phyloP scores from a whole-genome alignment of 441 rosid species.

The Adansonia rubrostipa region DNA sequence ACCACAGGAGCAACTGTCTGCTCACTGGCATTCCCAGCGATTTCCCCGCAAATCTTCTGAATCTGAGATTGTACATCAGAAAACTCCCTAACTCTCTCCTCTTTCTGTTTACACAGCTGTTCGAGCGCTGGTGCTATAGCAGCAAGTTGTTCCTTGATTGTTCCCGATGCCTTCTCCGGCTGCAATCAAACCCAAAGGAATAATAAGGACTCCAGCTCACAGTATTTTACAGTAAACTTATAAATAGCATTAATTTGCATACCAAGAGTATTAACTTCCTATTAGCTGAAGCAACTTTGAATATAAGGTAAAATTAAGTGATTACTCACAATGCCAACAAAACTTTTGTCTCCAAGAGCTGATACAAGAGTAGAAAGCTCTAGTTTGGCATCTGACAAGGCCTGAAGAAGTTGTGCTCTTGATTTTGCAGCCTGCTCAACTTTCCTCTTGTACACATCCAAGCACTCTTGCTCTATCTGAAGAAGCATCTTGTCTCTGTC shows the following conservation, averaged over 20 bases:
- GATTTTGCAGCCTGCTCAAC: slow-evolving; percentile 89
- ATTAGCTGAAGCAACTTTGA: not conserved
- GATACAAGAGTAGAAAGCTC: slow-evolving; percentile 80
- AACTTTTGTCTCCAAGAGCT: slow-evolving; percentile 83
- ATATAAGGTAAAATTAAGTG: slow-evolving; percentile 13
- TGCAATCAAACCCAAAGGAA: slow-evolving; percentile 40
- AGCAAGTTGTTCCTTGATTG: slow-evolving; percentile 93
- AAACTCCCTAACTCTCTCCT: slow-evolving; percentile 88
- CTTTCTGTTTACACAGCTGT: slow-evolving; percentile 90
- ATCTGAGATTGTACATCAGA: slow-evolving; percentile 85
- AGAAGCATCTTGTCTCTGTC: slow-evolving; percentile 89
- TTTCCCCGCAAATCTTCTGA: slow-evolving; percentile 89
- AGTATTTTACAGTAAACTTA: not conserved
- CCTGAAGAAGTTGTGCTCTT: slow-evolving; percentile 87
- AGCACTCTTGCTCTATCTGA: slow-evolving; percentile 93
- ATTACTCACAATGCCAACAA: slow-evolving; percentile 66
- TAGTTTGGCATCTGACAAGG: slow-evolving; percentile 82
- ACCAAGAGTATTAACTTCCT: not conserved
- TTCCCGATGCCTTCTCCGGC: slow-evolving; percentile 83
- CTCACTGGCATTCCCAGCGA: slow-evolving; percentile 69
- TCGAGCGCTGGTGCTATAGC: slow-evolving; percentile 92
- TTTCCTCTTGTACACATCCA: slow-evolving; percentile 93
- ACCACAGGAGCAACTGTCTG: slow-evolving; percentile 56
- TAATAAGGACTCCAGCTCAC: slow-evolving; percentile 20
- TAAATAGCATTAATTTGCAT: not conserved